Base-by-base conservation (phyloP, 176 grass and related monocot genomes). In the Chrysopogon serrulatus region DNA sequence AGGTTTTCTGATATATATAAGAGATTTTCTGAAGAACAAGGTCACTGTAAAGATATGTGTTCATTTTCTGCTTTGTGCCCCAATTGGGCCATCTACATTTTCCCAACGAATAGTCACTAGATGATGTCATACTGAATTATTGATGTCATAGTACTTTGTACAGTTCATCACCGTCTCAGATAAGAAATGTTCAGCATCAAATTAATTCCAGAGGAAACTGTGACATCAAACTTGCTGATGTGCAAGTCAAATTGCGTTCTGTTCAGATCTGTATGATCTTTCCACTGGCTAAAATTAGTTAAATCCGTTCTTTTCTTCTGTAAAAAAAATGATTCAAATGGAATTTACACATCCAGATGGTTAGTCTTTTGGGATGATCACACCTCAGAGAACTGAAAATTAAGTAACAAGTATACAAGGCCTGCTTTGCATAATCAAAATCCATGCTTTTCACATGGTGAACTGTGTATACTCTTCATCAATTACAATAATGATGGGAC, bases 401-500 rank as follows among this genome's bases (percentile, higher is more conserved):
- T 8, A 72, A 40, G 21, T 30, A 30, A 57, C 32, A 82, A 67
- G 71, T 78, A 33, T 78, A 87, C 75, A 84, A 5, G 33, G 34
- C 39, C 35, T 70, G 40, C 34, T 84, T 80, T 44, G 69, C 75
- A 80, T 71, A 87, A 84, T 62, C 80, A 87, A 91, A 86, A 91
- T 84, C 34, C 85, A 82, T 78, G 73, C 32, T 76, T 53, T 71
- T 84, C 89, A 60, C 81, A 80, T 84, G 79, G 84, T 42, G 47
- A 80, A 84, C 76, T 76, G 81, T 83, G 70, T 84, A 80, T 87
- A 76, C 26, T 76, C 80, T 78, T 81, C 75, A 84, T 26, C 89
- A 87, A 91, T 91, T 91, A 87, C 89, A 91, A 76, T 80, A 80
- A 35, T 51, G 62, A 87, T 80, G 84, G 74, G 80, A 48, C 62